These are phyloP conservation scores for Cutaneotrichosporon dermatis DNA, from an alignment of 1,284 basidiomycete species.

Conservation along the genomic window DNA sequence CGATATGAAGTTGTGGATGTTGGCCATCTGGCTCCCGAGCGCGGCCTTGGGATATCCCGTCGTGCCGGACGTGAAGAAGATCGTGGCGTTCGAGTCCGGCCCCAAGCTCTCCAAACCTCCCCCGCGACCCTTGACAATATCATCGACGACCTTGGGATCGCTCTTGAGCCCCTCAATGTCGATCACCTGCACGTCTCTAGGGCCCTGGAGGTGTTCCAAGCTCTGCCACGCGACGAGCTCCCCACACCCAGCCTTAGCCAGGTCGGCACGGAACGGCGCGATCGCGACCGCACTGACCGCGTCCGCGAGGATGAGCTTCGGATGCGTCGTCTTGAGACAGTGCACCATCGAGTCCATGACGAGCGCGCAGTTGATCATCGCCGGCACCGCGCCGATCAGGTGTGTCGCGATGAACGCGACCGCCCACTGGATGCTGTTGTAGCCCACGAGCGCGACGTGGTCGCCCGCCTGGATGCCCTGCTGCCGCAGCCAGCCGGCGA, in stretches of 20 bases:
- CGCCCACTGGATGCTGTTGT: constrained; percentile 31
- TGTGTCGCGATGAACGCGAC: constrained; percentile 34
- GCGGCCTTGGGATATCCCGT: constrained; percentile 36
- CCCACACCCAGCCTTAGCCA: not conserved
- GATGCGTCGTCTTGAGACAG: constrained; percentile 25
- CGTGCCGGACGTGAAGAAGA: constrained; percentile 38
- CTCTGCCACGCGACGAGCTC: constrained; percentile 12
- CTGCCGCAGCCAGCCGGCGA: constrained; percentile 34
- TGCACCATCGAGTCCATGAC: constrained; percentile 21
- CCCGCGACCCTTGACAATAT: constrained; percentile 8
- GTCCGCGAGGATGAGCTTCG: constrained; percentile 35
- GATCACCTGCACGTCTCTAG: constrained; percentile 12
- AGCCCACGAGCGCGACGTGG: constrained; percentile 37
- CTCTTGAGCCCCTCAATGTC: constrained; percentile 28
- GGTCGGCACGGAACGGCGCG: not conserved
- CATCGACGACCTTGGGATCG: not conserved
- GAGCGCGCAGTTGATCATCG: constrained; percentile 36
- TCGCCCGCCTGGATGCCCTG: constrained; percentile 29
- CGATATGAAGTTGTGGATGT: constrained; percentile 12
- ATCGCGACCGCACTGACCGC: constrained; percentile 16
- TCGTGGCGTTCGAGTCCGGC: constrained; percentile 41
- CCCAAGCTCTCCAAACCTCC: constrained; percentile 18
- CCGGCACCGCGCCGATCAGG: constrained; percentile 39
- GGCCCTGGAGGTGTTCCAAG: constrained; percentile 7
- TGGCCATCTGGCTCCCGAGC: constrained; percentile 31